Evolutionary conservation across 345 rosid genomes (phyloP).

Genomic region (Cochlearia excelsa): DNA sequence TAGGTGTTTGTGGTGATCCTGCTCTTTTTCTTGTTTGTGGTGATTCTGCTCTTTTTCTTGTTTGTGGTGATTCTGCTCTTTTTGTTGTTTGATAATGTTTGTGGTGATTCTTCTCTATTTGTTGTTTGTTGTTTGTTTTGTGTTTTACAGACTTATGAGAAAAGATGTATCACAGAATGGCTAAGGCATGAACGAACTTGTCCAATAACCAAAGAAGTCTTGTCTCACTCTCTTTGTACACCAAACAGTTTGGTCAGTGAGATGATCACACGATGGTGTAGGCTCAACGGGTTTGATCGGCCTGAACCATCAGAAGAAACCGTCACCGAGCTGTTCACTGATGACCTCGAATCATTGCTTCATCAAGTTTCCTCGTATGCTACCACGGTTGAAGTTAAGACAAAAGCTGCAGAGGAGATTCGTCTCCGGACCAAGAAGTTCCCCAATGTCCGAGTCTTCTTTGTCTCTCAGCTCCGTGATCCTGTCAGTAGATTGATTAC

Average conservation of each 20-base stretch:
- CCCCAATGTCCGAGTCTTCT: slow-evolving; percentile 41
- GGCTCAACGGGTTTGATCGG: slow-evolving; percentile 33
- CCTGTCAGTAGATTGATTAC: slow-evolving; percentile 42
- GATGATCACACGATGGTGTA: slow-evolving; percentile 53
- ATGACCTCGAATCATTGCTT: slow-evolving; percentile 40
- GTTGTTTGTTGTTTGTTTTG: not conserved
- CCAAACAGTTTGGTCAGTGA: slow-evolving; percentile 39
- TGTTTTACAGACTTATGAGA: slow-evolving; percentile 54
- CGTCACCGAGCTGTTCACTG: slow-evolving; percentile 25
- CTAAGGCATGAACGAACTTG: slow-evolving; percentile 44
- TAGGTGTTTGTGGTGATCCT: slow-evolving; percentile 5
- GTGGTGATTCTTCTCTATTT: slow-evolving; percentile 10
- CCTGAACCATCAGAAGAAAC: slow-evolving; percentile 32
- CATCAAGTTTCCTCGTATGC: slow-evolving; percentile 41
- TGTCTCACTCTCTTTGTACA: slow-evolving; percentile 39
- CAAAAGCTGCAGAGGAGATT: slow-evolving; percentile 50
- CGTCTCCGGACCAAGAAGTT: slow-evolving; percentile 44
- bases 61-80: not conserved
- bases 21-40: not conserved
- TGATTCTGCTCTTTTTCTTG: slow-evolving; percentile 10
- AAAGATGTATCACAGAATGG: slow-evolving; percentile 43
- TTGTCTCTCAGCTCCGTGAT: slow-evolving; percentile 32
- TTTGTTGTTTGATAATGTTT: not conserved
- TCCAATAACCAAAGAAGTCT: slow-evolving; percentile 46
- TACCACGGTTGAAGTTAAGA: slow-evolving; percentile 41